Base-by-base conservation (phyloP, 2,329 filamentous ascomycete genomes). In the Tetracladium maxilliforme region DNA sequence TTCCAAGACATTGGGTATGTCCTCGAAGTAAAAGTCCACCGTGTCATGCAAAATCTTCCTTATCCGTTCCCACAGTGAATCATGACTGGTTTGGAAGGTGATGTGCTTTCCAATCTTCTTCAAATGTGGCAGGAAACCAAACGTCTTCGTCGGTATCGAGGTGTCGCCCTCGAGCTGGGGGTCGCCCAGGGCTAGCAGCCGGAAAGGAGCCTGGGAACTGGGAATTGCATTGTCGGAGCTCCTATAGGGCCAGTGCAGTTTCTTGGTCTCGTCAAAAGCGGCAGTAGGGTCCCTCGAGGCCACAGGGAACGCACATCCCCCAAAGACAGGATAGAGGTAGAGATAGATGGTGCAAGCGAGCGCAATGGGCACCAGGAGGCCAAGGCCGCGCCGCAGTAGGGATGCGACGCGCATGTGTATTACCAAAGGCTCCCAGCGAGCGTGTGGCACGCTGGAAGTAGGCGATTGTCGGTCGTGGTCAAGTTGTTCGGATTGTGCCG, bases 91-190 rank as follows among this genome's bases (percentile, higher is more conserved):
- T 34, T 56, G 49, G 23, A 63, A 64, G 6, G 58, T 58, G 22
- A 58, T 40, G 30, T 64, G 64, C 16, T 49, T 47, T 25, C 52
- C 45, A 12, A 64, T 51, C 19, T 48, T 54, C 27, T 50, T 52
- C 4, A 64, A 38, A 37, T 74, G 64, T 2, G 67, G 65, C 25
- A 74, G 64, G 2, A 56, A 46, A 22, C 60, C 55, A 19, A 62
- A 48, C 33, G 62, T 56, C 18, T 58, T 54, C 26, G 61, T 63
- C 10, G 75, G 78, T 14, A 94, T 74, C 6, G 81, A 84, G 3
- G 78, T 83, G 45, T 93, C 82, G 39, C 87, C 87, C 53, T 95
- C 87, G 27, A 95, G 68, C 48, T 95, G 87, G 5, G 87, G 87
- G 48, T 95, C 87, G 32, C 80, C 87, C 13, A 95, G 68, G 2